Base-by-base conservation (phyloP, 441 rosid genomes). In the Pelargonium fulgidum region DNA sequence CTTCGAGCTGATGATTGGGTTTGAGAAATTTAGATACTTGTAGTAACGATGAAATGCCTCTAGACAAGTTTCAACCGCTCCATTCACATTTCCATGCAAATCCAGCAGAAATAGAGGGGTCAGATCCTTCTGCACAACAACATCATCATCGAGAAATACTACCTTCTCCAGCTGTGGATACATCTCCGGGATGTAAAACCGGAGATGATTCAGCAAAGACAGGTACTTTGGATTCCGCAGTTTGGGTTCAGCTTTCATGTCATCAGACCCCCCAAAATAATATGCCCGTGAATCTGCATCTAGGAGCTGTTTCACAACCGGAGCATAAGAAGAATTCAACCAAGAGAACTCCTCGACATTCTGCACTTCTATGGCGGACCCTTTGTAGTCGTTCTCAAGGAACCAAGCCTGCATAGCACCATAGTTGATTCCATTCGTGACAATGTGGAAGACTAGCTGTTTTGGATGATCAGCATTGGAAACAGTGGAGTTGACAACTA, bases 11-110 rank as follows among this genome's bases (percentile, higher is more conserved):
- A 93, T 88, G 36, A 82, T 75, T 5, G 91, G 88, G 76, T 88
- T 87, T 1, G 99, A 91, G 80, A 93, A 93, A 75, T 93, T 93
- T 54, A 93, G 85, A 78, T 91, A 91, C 92, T 87, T 91, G 81
- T 93, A 91, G 68, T 79, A 89, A 7, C 99, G 90, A 84, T 93
- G 97, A 79, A 81, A 89, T 75, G 92, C 87, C 76, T 93, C 97
- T 5, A 93, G 95, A 79, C 99, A 93, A 41, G 97, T 93, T 79
- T 93, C 99, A 68, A 93, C 99, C 1, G 96, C 99, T 70, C 99
- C 99, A 70, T 91, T 93, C 54, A 93, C 99, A 72, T 91, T 87
- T 56, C 95, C 95, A 42, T 93, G 99, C 71, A 93, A 81, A 77
- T 93, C 92, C 86, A 93, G 72, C 19, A 90, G 88, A 79, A 93